A percentile compares a stretch with the other conserved stretches of the same genome.
Evolutionary conservation across 2,329 filamentous ascomycete species (phyloP).

Genomic region (Claviceps africana): DNA sequence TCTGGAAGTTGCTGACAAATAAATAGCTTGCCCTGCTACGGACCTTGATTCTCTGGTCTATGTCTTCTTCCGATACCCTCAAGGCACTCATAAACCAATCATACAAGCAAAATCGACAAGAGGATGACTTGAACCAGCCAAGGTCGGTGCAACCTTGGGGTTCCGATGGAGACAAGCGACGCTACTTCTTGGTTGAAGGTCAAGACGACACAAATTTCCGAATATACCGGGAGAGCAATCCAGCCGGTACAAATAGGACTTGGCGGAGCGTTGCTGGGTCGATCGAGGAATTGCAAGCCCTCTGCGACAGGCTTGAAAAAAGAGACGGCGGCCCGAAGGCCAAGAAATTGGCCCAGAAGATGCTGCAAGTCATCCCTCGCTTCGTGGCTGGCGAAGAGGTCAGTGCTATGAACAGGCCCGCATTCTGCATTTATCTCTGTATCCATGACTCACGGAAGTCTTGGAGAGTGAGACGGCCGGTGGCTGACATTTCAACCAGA

Average conservation of each 20-base stretch:
- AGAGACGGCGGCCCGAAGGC: conserved; percentile 73
- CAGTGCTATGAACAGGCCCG: conserved; percentile 16
- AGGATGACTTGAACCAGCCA: conserved; percentile 67
- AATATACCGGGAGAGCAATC: conserved; percentile 86
- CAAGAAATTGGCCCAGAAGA: conserved; percentile 61
- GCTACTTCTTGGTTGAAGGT: conserved; percentile 89
- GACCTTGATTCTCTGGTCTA: conserved; percentile 73
- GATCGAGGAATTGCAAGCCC: conserved; percentile 67
- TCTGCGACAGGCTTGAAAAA: conserved; percentile 63
- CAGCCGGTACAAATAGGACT: conserved; percentile 56
- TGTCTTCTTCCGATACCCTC: conserved; percentile 75
- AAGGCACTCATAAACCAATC: conserved; percentile 70
- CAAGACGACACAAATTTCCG: conserved; percentile 88
- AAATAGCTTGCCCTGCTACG: conserved; percentile 66
- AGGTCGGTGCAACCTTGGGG: conserved; percentile 87
- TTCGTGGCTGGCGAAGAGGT: conserved; percentile 92
- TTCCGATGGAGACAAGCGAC: conserved; percentile 73
- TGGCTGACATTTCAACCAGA: conserved; percentile 36
- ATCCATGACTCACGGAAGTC: too few relatives aligned
- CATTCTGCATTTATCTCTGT: too few relatives aligned
- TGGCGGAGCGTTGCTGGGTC: conserved; percentile 90
- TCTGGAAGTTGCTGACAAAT: conserved; percentile 4
- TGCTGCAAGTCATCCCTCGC: conserved; percentile 65
- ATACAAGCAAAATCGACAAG: conserved; percentile 78
- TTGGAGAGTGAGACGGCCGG: neutral